Conservation (phyloP, 139 green algal species). For the Chlamydomonas eustigma region DNA sequence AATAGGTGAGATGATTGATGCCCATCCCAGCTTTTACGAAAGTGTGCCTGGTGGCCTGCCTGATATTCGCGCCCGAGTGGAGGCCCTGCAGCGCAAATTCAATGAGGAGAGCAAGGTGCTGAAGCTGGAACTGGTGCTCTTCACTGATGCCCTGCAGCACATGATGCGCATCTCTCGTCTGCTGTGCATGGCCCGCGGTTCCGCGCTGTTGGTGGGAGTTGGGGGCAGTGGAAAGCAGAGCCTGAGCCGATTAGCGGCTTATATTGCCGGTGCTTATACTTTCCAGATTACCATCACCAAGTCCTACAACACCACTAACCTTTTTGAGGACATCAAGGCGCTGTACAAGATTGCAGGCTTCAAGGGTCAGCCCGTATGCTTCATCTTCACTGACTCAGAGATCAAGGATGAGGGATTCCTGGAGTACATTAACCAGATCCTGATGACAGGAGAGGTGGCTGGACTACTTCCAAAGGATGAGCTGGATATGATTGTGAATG, state of each 20-base stretch:
- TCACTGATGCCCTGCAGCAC: conserved; percentile 88
- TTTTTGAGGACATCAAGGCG: conserved; percentile 94
- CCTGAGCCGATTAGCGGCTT: conserved; percentile 69
- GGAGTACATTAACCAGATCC: conserved; percentile 97
- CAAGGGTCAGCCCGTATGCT: conserved; percentile 86
- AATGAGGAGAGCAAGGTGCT: conserved; percentile 74
- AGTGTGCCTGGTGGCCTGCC: conserved; percentile 59
- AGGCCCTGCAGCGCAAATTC: conserved; percentile 70
- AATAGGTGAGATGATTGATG: conserved; percentile 33
- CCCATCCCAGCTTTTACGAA: conserved; percentile 85
- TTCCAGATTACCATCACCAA: conserved; percentile 81
- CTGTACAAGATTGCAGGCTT: conserved; percentile 93
- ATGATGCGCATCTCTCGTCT: conserved; percentile 83
- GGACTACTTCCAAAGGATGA: conserved; percentile 93
- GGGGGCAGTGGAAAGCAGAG: conserved; percentile 89
- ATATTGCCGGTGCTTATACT: conserved; percentile 75
- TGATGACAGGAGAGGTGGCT: conserved; percentile 88
- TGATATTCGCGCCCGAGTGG: conserved; percentile 62
- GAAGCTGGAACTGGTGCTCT: conserved; percentile 91
- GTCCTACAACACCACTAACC: conserved; percentile 83
- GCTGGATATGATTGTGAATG: conserved; percentile 89
- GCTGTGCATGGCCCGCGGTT: conserved; percentile 81
- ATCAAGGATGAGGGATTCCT: conserved; percentile 94
- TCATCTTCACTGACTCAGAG: conserved; percentile 92
- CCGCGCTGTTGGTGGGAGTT: conserved; percentile 89